A percentile compares a stretch with the other conserved stretches of the same genome.
Conservation (phyloP, 2,329 filamentous ascomycete genomes). For the Ascochyta rabiei region DNA sequence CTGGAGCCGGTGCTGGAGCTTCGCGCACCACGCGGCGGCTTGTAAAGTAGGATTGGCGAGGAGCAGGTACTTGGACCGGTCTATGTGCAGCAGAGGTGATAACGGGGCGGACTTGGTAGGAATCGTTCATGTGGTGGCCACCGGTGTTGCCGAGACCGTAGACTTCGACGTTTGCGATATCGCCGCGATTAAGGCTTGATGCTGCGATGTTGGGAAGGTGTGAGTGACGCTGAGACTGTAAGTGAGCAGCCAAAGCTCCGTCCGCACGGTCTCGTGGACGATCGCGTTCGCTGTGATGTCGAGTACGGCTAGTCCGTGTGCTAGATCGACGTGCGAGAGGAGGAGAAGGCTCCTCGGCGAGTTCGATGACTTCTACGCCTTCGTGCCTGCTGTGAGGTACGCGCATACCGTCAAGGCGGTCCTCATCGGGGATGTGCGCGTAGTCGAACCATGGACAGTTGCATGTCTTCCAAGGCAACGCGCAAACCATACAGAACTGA, state of each 20-base stretch:
- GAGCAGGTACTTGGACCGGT: constrained; percentile 30
- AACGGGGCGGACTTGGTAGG: constrained; percentile 42
- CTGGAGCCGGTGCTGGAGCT: constrained; percentile 17
- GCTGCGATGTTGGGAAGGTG: constrained; percentile 35
- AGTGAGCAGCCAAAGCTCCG: constrained; percentile 57
- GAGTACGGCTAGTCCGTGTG: constrained; percentile 26
- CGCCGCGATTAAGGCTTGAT: constrained; percentile 44
- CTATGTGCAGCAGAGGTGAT: constrained; percentile 37
- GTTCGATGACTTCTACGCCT: constrained; percentile 42
- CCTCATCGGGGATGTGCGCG: constrained; percentile 56
- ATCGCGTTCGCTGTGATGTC: constrained; percentile 39
- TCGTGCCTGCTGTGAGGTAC: constrained; percentile 37
- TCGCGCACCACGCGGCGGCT: constrained; percentile 35
- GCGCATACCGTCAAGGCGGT: constrained; percentile 54
- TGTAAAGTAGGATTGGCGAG: constrained; percentile 31
- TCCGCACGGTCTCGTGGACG: constrained; percentile 55
- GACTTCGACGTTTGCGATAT: constrained; percentile 45
- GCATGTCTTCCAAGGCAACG: constrained; percentile 80
- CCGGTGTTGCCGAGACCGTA: constrained; percentile 60
- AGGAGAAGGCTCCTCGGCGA: constrained; percentile 31
- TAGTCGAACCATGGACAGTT: constrained; percentile 82
- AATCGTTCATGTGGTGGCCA: constrained; percentile 66
- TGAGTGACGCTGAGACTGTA: constrained; percentile 55
- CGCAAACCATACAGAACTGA: constrained; percentile 88
- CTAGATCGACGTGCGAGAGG: constrained; percentile 34